These are phyloP conservation scores for Fusarium penzigii DNA, from an alignment of 2,329 filamentous ascomycete genomes.

Conservation along the genomic window DNA sequence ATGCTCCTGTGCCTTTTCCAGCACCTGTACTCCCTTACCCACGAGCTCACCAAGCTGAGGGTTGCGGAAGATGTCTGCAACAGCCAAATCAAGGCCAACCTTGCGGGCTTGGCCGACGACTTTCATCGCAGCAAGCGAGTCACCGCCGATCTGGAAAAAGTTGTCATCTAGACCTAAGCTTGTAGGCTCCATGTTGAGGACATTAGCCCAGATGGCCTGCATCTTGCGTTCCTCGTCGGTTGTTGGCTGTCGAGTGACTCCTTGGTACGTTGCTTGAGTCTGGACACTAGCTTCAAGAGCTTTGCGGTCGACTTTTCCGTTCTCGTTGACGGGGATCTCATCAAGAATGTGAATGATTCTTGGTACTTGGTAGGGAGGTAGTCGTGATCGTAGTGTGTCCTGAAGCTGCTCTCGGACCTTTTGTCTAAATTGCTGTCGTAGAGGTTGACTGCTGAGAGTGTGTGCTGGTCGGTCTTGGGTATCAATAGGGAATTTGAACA, in stretches of 20 bases:
- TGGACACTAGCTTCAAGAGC: not conserved
- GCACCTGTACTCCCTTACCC: not conserved
- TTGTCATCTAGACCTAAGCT: conserved; percentile 8
- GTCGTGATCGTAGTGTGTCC: not conserved
- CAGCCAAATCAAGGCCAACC: conserved; percentile 1
- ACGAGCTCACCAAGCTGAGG: conserved; percentile 1
- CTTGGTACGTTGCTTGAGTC: not conserved
- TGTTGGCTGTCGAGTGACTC: not conserved
- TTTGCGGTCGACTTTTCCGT: not conserved
- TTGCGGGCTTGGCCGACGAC: conserved; percentile 9
- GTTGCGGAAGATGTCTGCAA: conserved; percentile 10
- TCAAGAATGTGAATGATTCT: not conserved
- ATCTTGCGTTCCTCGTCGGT: conserved; percentile 21
- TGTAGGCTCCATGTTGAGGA: not conserved
- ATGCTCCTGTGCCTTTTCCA: not conserved
- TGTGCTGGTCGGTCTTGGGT: not conserved
- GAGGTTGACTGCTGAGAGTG: conserved; percentile 16
- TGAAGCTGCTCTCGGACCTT: conserved; percentile 5
- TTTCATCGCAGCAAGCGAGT: conserved; percentile 29
- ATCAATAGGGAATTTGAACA: conserved; percentile 16
- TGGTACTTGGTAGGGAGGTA: not conserved
- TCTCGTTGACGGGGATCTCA: not conserved
- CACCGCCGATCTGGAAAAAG: conserved; percentile 15
- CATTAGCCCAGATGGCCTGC: conserved; percentile 1
- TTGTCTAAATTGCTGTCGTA: conserved; percentile 5